Percentiles rank a stretch among this genome's conserved stretches.
These are phyloP conservation scores for Syncephalis plumigaleata DNA, from an alignment of 371 early-diverging fungal species.

Conservation along the genomic window DNA sequence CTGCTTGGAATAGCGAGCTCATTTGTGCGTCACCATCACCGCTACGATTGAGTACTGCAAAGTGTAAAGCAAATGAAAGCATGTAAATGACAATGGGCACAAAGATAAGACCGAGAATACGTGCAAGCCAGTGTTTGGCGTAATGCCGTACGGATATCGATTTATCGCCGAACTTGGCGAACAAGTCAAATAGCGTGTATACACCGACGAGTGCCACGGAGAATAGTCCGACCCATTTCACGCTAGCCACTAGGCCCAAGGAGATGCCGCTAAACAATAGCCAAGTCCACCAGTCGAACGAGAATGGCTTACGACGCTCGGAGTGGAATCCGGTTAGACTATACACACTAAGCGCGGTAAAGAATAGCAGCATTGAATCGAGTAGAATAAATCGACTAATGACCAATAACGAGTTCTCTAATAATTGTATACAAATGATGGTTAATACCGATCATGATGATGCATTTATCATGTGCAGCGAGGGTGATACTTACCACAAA, in stretches of 20 bases:
- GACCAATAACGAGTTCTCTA: conserved; percentile 49
- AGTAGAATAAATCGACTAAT: conserved; percentile 95
- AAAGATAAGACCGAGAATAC: conserved; percentile 65
- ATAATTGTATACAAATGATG: not conserved
- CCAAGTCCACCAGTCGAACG: conserved; percentile 76
- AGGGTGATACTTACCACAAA: conserved; percentile 35
- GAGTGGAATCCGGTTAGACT: conserved; percentile 60
- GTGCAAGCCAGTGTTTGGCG: conserved; percentile 57
- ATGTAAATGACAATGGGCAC: conserved; percentile 83
- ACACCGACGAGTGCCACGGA: conserved; percentile 89
- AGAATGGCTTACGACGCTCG: conserved; percentile 56
- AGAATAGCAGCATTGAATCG: conserved; percentile 94
- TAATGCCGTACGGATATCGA: conserved; percentile 48
- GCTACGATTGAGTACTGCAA: conserved; percentile 67
- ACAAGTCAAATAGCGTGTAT: conserved; percentile 41
- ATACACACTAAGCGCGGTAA: conserved; percentile 73
- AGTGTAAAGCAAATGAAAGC: conserved; percentile 82
- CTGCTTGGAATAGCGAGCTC: conserved; percentile 96
- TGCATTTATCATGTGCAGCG: too few species aligned
- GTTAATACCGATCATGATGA: not conserved
- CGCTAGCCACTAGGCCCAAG: conserved; percentile 82
- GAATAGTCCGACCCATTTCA: conserved; percentile 99
- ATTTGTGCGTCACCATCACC: conserved; percentile 97
- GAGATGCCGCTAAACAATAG: conserved; percentile 75
- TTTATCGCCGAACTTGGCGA: conserved; percentile 78